Evolutionary conservation across 2,329 filamentous ascomycete genomes (phyloP).

Genomic region (Fusarium graminum): DNA sequence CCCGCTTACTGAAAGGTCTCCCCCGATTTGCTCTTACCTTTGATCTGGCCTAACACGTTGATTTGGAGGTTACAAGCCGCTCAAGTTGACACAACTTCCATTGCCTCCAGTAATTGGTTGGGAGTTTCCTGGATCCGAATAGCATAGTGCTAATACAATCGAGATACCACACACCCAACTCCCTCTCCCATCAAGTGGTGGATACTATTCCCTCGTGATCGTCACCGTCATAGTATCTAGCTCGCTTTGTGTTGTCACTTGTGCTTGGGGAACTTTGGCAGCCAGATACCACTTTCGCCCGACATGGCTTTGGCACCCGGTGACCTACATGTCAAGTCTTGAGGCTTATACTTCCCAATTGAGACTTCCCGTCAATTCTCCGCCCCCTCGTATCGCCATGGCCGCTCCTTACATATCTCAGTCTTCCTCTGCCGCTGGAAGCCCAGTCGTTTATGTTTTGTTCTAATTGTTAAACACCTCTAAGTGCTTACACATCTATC

Average conservation of each 20-base stretch:
- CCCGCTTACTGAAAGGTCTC: conserved; percentile 23
- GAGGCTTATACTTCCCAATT: conserved; percentile 43
- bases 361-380: conserved; percentile 16
- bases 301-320: conserved; percentile 31
- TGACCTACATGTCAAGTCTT: conserved; percentile 40
- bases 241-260: conserved; percentile 38
- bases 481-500: conserved; percentile 7
- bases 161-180: conserved; percentile 33
- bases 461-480: conserved; percentile 10
- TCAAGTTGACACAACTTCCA: conserved; percentile 11
- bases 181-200: conserved; percentile 35
- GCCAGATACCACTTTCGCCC: conserved; percentile 19
- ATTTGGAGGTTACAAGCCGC: conserved; percentile 23
- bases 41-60: conserved; percentile 15
- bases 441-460: conserved; percentile 30
- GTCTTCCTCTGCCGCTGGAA: conserved; percentile 36
- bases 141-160: conserved; percentile 13
- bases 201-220: conserved; percentile 40
- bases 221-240: conserved; percentile 36
- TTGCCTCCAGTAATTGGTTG: conserved; percentile 9
- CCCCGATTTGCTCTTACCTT: neutral
- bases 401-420: conserved; percentile 17
- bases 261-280: conserved; percentile 22
- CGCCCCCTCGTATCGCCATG: conserved; percentile 26
- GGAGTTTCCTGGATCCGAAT: conserved; percentile 7